Conservation (phyloP, 306 rosid genomes). For the Gastrolobium villosum region DNA sequence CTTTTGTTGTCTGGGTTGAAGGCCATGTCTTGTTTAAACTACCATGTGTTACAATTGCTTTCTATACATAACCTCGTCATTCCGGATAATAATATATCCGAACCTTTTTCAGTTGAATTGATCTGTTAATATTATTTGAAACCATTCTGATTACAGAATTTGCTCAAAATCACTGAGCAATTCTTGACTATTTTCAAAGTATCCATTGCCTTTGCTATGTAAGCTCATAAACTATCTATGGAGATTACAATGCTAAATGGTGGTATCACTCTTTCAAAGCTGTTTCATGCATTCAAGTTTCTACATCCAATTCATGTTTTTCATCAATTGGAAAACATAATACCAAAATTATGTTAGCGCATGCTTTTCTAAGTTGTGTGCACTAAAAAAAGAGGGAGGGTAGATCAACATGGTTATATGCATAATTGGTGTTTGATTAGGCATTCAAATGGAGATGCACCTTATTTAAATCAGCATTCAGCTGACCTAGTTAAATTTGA, state of each 20-base stretch:
- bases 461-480: conserved; percentile 22
- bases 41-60: not conserved
- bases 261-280: not conserved
- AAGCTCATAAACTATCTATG: not conserved
- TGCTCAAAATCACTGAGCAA: conserved; percentile 5
- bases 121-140: conserved; percentile 20
- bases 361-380: conserved; percentile 1
- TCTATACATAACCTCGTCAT: conserved; percentile 10
- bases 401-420: conserved; percentile 2
- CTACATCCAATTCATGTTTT: not conserved
- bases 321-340: conserved; percentile 17
- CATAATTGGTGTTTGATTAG: not conserved
- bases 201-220: not conserved
- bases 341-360: not conserved
- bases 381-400: conserved; percentile 1
- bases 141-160: conserved; percentile 19
- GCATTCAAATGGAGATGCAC: conserved; percentile 31
- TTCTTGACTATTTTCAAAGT: not conserved
- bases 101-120: conserved; percentile 6
- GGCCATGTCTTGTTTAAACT: not conserved
- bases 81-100: not conserved
- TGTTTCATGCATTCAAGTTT: conserved; percentile 15
- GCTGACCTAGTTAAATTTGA: conserved; percentile 11
- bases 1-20: not conserved
- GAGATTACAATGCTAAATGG: not conserved